These are phyloP conservation scores for Wickerhamomyces bovis DNA, from an alignment of 805 yeast species.

Conservation along the genomic window DNA sequence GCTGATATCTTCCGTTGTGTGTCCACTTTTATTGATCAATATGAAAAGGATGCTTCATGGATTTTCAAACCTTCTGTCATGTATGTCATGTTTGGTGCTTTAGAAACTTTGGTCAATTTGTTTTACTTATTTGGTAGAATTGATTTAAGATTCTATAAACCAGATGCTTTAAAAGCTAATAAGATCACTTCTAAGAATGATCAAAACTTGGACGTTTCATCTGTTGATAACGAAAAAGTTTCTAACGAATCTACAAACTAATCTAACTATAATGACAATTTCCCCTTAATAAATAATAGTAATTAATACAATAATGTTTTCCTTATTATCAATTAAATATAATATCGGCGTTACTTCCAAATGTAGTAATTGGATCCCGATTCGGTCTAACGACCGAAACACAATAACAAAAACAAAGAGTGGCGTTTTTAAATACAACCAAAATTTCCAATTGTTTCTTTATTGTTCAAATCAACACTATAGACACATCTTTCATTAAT, in stretches of 20 bases:
- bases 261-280: background rate
- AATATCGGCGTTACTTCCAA: background rate
- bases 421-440: background rate
- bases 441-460: too few species aligned
- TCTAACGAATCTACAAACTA: background rate
- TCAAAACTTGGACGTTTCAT: background rate
- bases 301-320: too few species aligned
- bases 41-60: constrained; percentile 32
- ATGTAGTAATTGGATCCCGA: background rate
- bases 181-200: background rate
- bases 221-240: background rate
- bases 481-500: too few species aligned
- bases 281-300: background rate
- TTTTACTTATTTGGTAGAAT: constrained; percentile 58
- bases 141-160: constrained; percentile 75
- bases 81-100: constrained; percentile 64
- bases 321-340: too few species aligned
- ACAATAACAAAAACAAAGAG: background rate
- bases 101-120: constrained; percentile 53
- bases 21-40: constrained; percentile 34
- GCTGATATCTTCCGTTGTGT: constrained; percentile 48
- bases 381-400: background rate
- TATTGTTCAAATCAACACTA: too few species aligned
- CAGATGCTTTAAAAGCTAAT: constrained; percentile 39
- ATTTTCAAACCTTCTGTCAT: constrained; percentile 51